Evolutionary conservation across 352 stramenopile species (phyloP).

Genomic region (Globisporangium radiosum): DNA sequence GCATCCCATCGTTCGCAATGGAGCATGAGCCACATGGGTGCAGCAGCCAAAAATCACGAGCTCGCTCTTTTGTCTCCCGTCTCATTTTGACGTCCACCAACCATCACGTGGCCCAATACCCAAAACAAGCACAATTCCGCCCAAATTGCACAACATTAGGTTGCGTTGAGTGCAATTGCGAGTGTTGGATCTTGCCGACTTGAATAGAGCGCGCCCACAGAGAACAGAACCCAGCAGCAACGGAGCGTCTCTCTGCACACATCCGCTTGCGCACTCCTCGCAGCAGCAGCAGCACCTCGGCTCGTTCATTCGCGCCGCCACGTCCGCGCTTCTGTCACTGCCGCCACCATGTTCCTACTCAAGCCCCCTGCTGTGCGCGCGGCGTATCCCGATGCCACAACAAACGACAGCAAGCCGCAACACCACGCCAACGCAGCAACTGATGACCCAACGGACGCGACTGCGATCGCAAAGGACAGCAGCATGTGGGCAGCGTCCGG

Average conservation of each 20-base stretch:
- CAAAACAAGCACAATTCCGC: neutral
- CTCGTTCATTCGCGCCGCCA: too few species aligned
- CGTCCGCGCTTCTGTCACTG: too few species aligned
- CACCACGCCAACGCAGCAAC: too few species aligned
- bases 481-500: neutral
- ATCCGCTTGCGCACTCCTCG: too few species aligned
- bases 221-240: neutral
- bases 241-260: neutral
- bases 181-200: too few species aligned
- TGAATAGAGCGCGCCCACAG: neutral
- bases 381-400: neutral
- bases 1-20: too few species aligned
- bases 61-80: too few species aligned
- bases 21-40: too few species aligned
- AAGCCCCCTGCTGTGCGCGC: constrained; percentile 19
- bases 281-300: neutral
- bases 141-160: neutral
- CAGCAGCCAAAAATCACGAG: too few species aligned
- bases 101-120: neutral
- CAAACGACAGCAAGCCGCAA: neutral
- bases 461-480: neutral
- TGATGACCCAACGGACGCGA: too few species aligned
- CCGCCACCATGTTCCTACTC: constrained; percentile 36
- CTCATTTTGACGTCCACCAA: too few species aligned
- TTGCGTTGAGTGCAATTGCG: too few species aligned